These are phyloP conservation scores for Kuraishia floccosa DNA, from an alignment of 805 yeast species.

Conservation along the genomic window DNA sequence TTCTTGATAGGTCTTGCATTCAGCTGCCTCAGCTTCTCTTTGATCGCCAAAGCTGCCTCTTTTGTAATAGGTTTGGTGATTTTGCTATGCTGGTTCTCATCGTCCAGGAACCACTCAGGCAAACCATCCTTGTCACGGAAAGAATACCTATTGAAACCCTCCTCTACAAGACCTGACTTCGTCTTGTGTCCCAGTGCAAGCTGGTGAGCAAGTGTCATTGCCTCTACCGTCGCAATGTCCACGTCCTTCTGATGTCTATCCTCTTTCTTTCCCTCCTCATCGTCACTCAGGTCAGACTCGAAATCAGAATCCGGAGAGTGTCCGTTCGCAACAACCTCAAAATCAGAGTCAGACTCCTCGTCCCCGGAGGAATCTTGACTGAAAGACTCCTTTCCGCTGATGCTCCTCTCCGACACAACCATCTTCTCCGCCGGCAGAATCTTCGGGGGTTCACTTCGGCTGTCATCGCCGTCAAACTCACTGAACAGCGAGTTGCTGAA, in stretches of 20 bases:
- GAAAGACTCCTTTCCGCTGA: background rate
- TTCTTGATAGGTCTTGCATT: slow-evolving; percentile 98
- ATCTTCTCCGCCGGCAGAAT: background rate
- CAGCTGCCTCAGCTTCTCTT: slow-evolving; percentile 64
- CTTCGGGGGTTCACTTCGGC: slow-evolving; percentile 5
- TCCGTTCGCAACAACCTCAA: slow-evolving; percentile 8
- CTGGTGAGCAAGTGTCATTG: slow-evolving; percentile 97
- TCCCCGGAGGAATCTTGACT: slow-evolving; percentile 3
- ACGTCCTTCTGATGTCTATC: slow-evolving; percentile 49
- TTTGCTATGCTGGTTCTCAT: slow-evolving; percentile 80
- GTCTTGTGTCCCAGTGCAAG: slow-evolving; percentile 82
- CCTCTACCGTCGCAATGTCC: slow-evolving; percentile 86
- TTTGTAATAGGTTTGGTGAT: slow-evolving; percentile 87
- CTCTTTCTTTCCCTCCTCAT: slow-evolving; percentile 27
- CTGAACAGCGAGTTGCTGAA: slow-evolving; percentile 45
- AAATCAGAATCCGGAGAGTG: slow-evolving; percentile 5
- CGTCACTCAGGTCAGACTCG: slow-evolving; percentile 33
- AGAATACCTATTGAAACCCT: slow-evolving; percentile 85
- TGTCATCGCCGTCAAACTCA: slow-evolving; percentile 31
- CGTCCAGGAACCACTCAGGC: slow-evolving; percentile 97
- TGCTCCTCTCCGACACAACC: background rate
- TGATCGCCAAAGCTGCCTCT: slow-evolving; percentile 75
- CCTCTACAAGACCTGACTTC: slow-evolving; percentile 79
- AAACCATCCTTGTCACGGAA: slow-evolving; percentile 85
- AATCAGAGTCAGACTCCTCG: slow-evolving; percentile 10